These are phyloP conservation scores for Dendrobium chrysotoxum DNA, from an alignment of 106 monocot species.

Conservation along the genomic window DNA sequence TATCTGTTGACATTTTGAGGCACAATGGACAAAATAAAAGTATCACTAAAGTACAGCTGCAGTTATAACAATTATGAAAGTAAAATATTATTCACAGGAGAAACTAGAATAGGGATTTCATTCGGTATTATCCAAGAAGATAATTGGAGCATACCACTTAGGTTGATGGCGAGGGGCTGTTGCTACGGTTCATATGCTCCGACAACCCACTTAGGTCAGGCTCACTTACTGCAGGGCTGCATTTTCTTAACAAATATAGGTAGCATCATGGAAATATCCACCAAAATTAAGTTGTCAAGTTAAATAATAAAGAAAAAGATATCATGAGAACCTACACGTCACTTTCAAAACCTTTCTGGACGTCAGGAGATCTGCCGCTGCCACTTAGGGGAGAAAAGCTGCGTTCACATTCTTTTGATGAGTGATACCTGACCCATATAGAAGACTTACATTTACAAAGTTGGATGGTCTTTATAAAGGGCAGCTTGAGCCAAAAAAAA, in stretches of 20 bases:
- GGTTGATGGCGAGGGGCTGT: not conserved
- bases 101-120: too few species aligned
- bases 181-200: not conserved
- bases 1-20: too few species aligned
- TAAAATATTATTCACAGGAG: too few species aligned
- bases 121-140: too few species aligned
- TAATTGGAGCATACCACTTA: not conserved
- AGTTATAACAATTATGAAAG: too few species aligned
- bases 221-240: not conserved
- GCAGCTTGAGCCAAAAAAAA: not conserved
- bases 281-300: not conserved
- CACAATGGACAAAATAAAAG: too few species aligned
- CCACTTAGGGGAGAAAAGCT: not conserved
- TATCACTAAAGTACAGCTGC: too few species aligned
- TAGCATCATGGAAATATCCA: not conserved
- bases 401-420: not conserved
- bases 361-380: not conserved
- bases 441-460: not conserved
- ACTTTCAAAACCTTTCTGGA: slow-evolving; percentile 1
- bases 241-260: not conserved
- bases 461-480: not conserved
- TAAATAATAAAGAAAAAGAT: not conserved
- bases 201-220: not conserved
- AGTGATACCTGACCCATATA: not conserved
- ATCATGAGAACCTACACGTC: not conserved